Percentiles rank a stretch among this genome's conserved stretches.
Conservation (phyloP, 2,329 filamentous ascomycete species). For the Pyrenophora teres region DNA sequence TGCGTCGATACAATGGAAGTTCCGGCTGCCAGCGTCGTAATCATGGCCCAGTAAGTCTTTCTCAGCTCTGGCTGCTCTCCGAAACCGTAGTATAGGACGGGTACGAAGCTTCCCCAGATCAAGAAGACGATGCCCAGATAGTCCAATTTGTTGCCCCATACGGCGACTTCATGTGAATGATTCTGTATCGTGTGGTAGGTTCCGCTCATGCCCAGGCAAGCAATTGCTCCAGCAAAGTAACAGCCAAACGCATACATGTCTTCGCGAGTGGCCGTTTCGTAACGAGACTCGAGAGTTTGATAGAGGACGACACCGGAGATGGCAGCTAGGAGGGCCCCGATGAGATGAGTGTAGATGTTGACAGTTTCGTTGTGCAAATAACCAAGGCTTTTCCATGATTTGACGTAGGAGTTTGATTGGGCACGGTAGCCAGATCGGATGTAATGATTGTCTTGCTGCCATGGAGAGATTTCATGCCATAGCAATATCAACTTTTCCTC, state of each 20-base stretch:
- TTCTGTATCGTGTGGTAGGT: slow-evolving; percentile 85
- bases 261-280: slow-evolving; percentile 41
- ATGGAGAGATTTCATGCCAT: slow-evolving; percentile 51
- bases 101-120: slow-evolving; percentile 90
- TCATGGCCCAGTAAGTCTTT: slow-evolving; percentile 76
- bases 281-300: slow-evolving; percentile 32
- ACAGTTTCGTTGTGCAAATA: slow-evolving; percentile 72
- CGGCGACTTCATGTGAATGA: slow-evolving; percentile 77
- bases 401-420: slow-evolving; percentile 63
- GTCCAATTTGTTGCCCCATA: slow-evolving; percentile 89
- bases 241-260: slow-evolving; percentile 46
- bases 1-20: slow-evolving; percentile 79
- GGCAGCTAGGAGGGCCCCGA: slow-evolving; percentile 38
- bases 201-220: slow-evolving; percentile 58
- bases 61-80: slow-evolving; percentile 67
- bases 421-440: slow-evolving; percentile 70
- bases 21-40: slow-evolving; percentile 74
- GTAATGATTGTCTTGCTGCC: slow-evolving; percentile 69
- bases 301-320: slow-evolving; percentile 29
- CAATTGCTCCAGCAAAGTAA: slow-evolving; percentile 49
- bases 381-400: slow-evolving; percentile 62
- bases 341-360: slow-evolving; percentile 74
- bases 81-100: slow-evolving; percentile 69
- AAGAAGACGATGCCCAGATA: slow-evolving; percentile 92
- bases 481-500: slow-evolving; percentile 55